Conservation (phyloP, 2,329 filamentous ascomycete genomes). For the Blumeria graminis region DNA sequence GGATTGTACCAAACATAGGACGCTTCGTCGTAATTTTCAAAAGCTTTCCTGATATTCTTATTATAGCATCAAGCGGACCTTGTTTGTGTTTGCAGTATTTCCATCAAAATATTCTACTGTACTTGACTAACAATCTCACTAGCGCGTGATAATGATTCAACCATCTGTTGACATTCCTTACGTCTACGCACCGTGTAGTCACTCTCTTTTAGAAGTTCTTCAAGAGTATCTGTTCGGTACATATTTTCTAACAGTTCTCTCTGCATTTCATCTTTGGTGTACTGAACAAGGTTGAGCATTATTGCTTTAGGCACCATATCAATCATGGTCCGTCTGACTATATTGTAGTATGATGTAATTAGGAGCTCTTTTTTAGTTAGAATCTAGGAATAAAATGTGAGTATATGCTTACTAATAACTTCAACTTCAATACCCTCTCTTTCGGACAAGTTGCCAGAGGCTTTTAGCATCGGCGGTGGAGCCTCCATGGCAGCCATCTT, state of each 20-base stretch:
- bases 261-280: conserved; percentile 97
- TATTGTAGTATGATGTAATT: conserved; percentile 94
- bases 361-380: conserved; percentile 43
- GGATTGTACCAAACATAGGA: too few species aligned
- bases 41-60: too few species aligned
- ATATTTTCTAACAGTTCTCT: conserved; percentile 89
- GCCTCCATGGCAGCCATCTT: conserved; percentile 99
- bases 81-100: too few species aligned
- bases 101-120: conserved; percentile 10
- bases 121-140: conserved; percentile 86
- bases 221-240: conserved; percentile 76
- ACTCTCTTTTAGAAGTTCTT: conserved; percentile 90
- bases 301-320: conserved; percentile 99
- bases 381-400: background rate
- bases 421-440: conserved; percentile 91
- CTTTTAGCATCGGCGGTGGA: conserved; percentile 78
- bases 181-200: conserved; percentile 86
- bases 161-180: conserved; percentile 99
- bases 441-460: conserved; percentile 78
- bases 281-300: conserved; percentile 90
- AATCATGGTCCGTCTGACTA: conserved; percentile 94
- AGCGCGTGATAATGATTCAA: conserved; percentile 70
- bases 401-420: conserved; percentile 56
- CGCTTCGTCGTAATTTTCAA: too few species aligned
- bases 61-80: too few species aligned